These are phyloP conservation scores for Acanthamoeba lenticulata DNA, from an alignment of 208 protist species.

Conservation along the genomic window DNA sequence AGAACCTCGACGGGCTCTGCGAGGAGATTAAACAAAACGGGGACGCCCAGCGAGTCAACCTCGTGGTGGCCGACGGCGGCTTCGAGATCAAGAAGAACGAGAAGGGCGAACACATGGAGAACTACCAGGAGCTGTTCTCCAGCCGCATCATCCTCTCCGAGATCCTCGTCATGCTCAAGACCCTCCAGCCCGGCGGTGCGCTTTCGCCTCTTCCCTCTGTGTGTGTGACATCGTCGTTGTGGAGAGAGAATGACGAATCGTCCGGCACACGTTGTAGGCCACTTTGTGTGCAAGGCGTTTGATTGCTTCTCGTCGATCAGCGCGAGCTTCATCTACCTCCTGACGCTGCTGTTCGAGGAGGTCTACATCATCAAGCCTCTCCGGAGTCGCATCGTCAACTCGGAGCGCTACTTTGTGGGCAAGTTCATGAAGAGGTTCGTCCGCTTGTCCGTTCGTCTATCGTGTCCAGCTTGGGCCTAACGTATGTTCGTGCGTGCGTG, in stretches of 20 bases:
- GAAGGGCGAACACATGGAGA: slow-evolving; percentile 71
- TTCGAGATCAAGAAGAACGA: slow-evolving; percentile 87
- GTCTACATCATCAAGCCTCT: slow-evolving; percentile 92
- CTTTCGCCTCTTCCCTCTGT: neutral
- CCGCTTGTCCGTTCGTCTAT: too few relatives aligned
- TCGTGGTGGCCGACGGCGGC: slow-evolving; percentile 93
- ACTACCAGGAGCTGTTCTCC: slow-evolving; percentile 90
- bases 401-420: slow-evolving; percentile 92
- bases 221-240: neutral
- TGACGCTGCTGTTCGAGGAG: slow-evolving; percentile 89
- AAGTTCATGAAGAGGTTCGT: slow-evolving; percentile 26
- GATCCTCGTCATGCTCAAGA: slow-evolving; percentile 88
- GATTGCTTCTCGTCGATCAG: slow-evolving; percentile 91
- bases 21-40: slow-evolving; percentile 75
- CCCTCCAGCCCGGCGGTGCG: slow-evolving; percentile 85
- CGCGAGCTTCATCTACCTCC: slow-evolving; percentile 88
- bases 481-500: too few relatives aligned
- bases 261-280: neutral
- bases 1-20: slow-evolving; percentile 89
- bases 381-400: slow-evolving; percentile 92
- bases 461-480: too few relatives aligned
- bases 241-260: neutral
- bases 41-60: slow-evolving; percentile 76
- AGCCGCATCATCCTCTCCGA: slow-evolving; percentile 90
- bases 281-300: slow-evolving; percentile 92